Base-by-base conservation (phyloP, 2,329 filamentous ascomycete genomes). In the Phaeosphaeria sp. region DNA sequence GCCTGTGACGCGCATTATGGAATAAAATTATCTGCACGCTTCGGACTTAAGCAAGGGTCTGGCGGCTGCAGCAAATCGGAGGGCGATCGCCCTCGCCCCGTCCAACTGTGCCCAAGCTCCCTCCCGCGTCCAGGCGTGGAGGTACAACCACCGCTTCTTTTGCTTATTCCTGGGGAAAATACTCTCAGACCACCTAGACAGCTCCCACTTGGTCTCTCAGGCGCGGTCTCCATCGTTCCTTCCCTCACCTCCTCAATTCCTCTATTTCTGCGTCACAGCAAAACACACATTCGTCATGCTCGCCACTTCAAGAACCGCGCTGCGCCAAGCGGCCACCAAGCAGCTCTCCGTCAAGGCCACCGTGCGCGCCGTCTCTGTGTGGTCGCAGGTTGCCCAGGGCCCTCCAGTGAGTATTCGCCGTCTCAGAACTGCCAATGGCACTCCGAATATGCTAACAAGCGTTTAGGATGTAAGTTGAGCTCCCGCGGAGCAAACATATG, bases 351-450 rank as follows among this genome's bases (percentile, higher is more conserved):
- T 74, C 65, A 73, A 64, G 60, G 62, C 67, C 51, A 81, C 81
- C 67, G 77, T 82, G 64, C 83, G 86, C 75, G 86, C 89, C 71
- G 89, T 87, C 69, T 97, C 93, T 60, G 91, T 91, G 68, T 98
- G 94, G 93, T 87, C 91, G 75, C 90, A 91, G 74, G 92, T 98
- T 55, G 90, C 92, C 68, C 92, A 97, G 82, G 94, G 94, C 65
- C 94, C 94, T 86, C 93, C 94, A 77, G 93, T 95, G 87, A 81
- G 91, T 87, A 52, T 45, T 60, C 55, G 24, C 44, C 27, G 47
- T 46, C 42, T 55, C 47, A 39, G 36, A 46, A 21, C 5, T 11
- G 27, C 18, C 56, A 67, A 69, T 65, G 59, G 63, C 33, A 2
- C 15, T 17, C 21, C 33, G 39, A 42, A 24, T 30, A 52, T 62